Evolutionary conservation across 148 eudicot genomes (phyloP), one percentile per base, ranked within the genome.

Genomic region (Drosera capensis): DNA sequence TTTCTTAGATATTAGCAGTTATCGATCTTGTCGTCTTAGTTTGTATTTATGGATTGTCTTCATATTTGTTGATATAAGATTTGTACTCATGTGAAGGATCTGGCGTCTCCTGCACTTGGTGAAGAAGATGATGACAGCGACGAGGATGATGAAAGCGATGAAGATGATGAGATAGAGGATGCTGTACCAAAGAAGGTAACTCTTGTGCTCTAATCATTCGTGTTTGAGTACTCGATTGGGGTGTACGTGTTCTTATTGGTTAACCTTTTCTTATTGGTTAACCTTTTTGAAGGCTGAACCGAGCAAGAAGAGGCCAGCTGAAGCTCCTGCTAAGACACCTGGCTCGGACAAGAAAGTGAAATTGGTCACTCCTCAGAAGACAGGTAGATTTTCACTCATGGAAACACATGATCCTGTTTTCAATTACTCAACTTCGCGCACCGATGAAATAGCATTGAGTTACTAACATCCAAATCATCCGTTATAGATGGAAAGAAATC

Each of bases 121-220:
- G 70, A 61, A 8, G 68, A 64, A 25, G 54, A 38, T 14, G 66
- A 63, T 6, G 34, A 43, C 19, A 64, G 59, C 12, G 77, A 54
- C 13, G 78, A 72, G 19, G 58, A 48, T 19, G 38, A n/a, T 6
- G 34, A 43, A 23, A 64, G 59, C 12, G 77, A 54, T 14, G 78
- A 72, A 21, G 58, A 48, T 19, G 63, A 61, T 38, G 79, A 67
- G 0, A 71, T 65, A 36, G 80, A 72, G 19, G 79, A 75, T 28
- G 77, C 67, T 56, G 64, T 78, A 40, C 84, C 87, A 24, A 60
- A 62, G 68, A 71, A 76, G 87, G 94, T 83, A 62, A 36, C 17
- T 23, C 1, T 3, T 29, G 40, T 3, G 14, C 24, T 22, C 8
- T 45, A 1, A 20, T 20, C 16, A 22, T 23, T 22, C 26, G 22